Evolutionary conservation across 164 flowering plant species (phyloP).

Genomic region (Liquidambar formosana): DNA sequence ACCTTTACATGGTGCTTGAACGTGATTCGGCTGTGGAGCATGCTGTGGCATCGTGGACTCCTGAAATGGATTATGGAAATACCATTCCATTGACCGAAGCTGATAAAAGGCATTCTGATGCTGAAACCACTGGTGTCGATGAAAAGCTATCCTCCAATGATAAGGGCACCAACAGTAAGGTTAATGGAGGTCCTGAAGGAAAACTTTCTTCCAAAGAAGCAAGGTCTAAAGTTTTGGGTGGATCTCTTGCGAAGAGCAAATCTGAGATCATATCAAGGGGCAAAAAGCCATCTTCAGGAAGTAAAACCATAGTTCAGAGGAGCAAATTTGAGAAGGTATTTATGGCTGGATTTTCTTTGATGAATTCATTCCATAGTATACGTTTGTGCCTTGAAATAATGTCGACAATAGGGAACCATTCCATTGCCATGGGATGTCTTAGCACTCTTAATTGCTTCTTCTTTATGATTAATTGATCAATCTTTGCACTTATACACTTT

Average conservation of each 20-base stretch:
- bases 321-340: constrained; percentile 70
- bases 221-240: constrained; percentile 43
- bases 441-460: background rate
- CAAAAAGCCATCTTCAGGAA: constrained; percentile 40
- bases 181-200: constrained; percentile 22
- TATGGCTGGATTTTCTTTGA: background rate
- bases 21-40: constrained; percentile 49
- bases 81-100: constrained; percentile 30
- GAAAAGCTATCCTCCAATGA: constrained; percentile 23
- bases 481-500: background rate
- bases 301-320: constrained; percentile 42
- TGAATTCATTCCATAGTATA: background rate
- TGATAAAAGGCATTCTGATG: constrained; percentile 26
- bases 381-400: background rate
- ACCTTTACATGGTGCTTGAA: constrained; percentile 75
- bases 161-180: constrained; percentile 22
- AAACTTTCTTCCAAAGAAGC: constrained; percentile 42
- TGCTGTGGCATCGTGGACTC: constrained; percentile 56
- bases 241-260: constrained; percentile 45
- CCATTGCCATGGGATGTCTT: background rate
- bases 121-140: constrained; percentile 34
- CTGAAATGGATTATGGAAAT: constrained; percentile 61
- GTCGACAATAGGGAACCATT: background rate
- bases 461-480: background rate
- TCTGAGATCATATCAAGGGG: constrained; percentile 45